These are phyloP conservation scores for Buxus sempervirens DNA, from an alignment of 164 flowering plant species.

Conservation along the genomic window DNA sequence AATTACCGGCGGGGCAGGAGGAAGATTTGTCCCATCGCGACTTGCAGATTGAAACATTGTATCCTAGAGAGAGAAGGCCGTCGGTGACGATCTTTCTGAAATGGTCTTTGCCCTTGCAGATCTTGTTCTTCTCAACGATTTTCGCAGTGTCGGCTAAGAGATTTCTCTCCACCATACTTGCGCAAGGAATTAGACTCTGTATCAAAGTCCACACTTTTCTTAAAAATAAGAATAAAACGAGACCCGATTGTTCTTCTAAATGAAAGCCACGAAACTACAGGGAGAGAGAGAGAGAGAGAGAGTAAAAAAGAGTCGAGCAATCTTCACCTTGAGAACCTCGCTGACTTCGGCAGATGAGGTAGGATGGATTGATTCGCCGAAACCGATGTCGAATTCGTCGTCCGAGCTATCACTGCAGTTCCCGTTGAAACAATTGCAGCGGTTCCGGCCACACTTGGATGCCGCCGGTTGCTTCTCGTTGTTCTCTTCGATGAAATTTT, in stretches of 20 bases:
- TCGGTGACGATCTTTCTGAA: conserved; percentile 43
- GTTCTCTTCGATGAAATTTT: conserved; percentile 71
- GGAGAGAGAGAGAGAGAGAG: background rate
- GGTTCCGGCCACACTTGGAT: conserved; percentile 56
- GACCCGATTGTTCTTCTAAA: too few relatives aligned
- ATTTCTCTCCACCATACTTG: conserved; percentile 27
- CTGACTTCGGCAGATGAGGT: conserved; percentile 35
- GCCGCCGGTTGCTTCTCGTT: conserved; percentile 49
- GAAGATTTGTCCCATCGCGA: conserved; percentile 79
- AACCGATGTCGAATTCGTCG: conserved; percentile 57
- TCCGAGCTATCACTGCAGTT: conserved; percentile 67
- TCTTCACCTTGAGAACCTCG: conserved; percentile 65
- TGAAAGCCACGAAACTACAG: too few relatives aligned
- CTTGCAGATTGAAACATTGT: conserved; percentile 72
- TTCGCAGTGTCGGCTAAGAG: conserved; percentile 36
- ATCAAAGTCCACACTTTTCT: background rate
- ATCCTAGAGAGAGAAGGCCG: conserved; percentile 51
- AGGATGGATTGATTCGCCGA: conserved; percentile 33
- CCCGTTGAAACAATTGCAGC: conserved; percentile 86
- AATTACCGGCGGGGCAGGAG: conserved; percentile 67
- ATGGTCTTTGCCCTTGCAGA: conserved; percentile 45
- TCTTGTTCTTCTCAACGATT: conserved; percentile 49
- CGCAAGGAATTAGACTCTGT: conserved; percentile 31
- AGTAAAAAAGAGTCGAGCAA: too few relatives aligned
- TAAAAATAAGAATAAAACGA: too few relatives aligned